Conservation (phyloP, 2,329 filamentous ascomycete species). For the Xylariaceae sp. region DNA sequence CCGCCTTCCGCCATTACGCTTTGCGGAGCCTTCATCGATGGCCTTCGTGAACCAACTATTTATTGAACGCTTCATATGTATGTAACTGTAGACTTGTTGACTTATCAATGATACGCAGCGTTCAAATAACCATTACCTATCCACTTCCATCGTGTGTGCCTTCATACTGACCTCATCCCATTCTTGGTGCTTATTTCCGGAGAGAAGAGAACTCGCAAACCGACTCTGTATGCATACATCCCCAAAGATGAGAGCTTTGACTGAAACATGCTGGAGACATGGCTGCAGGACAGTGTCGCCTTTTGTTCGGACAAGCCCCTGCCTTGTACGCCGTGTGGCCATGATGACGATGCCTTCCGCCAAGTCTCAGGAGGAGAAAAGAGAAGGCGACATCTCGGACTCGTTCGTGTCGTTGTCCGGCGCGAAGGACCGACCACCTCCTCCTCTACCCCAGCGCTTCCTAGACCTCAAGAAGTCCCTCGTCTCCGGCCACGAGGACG, state of each 20-base stretch:
- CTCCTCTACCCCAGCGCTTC: conserved; percentile 54
- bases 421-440: conserved; percentile 33
- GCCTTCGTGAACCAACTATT: too few species aligned
- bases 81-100: too few species aligned
- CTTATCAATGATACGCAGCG: too few species aligned
- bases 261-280: background rate
- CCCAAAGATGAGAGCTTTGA: background rate
- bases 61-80: too few species aligned
- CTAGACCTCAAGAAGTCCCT: conserved; percentile 51
- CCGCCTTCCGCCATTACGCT: too few species aligned
- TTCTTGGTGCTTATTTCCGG: too few species aligned
- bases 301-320: background rate
- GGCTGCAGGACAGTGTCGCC: conserved; percentile 2
- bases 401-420: conserved; percentile 56
- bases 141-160: too few species aligned
- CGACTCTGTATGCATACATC: background rate
- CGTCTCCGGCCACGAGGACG: conserved; percentile 43
- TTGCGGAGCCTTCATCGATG: too few species aligned
- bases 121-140: too few species aligned
- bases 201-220: background rate
- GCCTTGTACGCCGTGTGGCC: conserved; percentile 9
- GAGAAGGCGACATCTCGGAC: conserved; percentile 58
- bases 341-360: conserved; percentile 12
- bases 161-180: too few species aligned
- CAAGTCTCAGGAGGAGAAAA: conserved; percentile 33